Conservation (phyloP, 2,329 filamentous ascomycete genomes). For the Xylaria polymorpha region DNA sequence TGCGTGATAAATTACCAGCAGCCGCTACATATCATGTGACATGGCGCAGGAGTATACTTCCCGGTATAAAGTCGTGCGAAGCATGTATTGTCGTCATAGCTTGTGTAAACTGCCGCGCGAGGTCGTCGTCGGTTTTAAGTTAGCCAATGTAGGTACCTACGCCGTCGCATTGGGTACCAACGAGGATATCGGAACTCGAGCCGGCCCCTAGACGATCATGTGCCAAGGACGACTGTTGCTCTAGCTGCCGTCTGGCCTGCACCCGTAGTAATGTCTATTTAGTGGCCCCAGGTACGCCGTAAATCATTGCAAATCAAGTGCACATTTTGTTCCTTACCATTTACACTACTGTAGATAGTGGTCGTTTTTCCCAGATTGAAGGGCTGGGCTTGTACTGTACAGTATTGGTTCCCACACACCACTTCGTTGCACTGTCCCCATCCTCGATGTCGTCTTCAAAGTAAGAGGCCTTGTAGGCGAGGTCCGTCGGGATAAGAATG, state of each 20-base stretch:
- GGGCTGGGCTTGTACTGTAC: background rate
- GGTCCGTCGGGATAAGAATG: background rate
- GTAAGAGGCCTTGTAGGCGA: background rate
- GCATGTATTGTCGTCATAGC: background rate
- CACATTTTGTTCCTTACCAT: background rate
- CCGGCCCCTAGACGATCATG: conserved; percentile 12
- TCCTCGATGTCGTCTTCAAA: background rate
- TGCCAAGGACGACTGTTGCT: conserved; percentile 26
- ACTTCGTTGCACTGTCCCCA: background rate
- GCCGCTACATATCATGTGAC: conserved; percentile 36
- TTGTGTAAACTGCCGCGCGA: conserved; percentile 5
- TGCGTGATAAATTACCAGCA: conserved; percentile 37
- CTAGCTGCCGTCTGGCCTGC: conserved; percentile 15
- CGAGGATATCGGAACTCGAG: conserved; percentile 15
- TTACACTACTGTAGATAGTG: background rate
- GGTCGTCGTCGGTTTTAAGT: conserved; percentile 34
- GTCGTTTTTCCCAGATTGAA: background rate
- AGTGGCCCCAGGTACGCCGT: conserved; percentile 1
- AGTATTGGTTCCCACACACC: background rate
- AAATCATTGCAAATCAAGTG: conserved; percentile 1
- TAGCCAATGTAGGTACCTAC: conserved; percentile 14
- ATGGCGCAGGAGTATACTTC: conserved; percentile 13
- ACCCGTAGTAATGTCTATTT: conserved; percentile 15
- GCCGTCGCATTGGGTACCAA: conserved; percentile 7
- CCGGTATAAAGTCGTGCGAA: background rate